Percentiles rank a stretch among this genome's conserved stretches.
Conservation (phyloP, 2,329 filamentous ascomycete species). For the Alternaria rosae region DNA sequence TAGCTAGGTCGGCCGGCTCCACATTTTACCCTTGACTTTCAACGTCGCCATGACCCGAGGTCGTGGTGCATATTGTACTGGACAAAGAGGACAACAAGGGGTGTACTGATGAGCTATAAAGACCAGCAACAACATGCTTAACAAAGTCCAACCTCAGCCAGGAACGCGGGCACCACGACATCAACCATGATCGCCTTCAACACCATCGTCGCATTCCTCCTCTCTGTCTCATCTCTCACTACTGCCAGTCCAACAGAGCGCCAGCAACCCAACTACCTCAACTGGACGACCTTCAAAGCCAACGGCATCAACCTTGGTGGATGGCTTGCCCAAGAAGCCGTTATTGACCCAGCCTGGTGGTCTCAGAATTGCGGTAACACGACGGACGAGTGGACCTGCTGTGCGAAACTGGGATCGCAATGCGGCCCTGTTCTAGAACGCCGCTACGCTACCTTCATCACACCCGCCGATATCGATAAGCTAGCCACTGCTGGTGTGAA, state of each 20-base stretch:
- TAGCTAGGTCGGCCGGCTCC: background rate
- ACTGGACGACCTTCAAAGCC: slow-evolving; percentile 28
- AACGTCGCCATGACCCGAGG: background rate
- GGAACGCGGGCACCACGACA: background rate
- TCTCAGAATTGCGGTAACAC: slow-evolving; percentile 24
- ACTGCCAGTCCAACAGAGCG: background rate
- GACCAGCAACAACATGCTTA: background rate
- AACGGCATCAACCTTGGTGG: slow-evolving; percentile 40
- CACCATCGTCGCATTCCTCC: background rate
- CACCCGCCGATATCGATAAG: slow-evolving; percentile 42
- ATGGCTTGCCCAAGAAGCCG: slow-evolving; percentile 45
- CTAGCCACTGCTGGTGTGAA: slow-evolving; percentile 43
- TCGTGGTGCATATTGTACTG: background rate
- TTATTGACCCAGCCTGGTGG: slow-evolving; percentile 40
- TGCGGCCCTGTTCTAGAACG: slow-evolving; percentile 41
- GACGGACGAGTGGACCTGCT: slow-evolving; percentile 49
- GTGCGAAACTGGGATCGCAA: slow-evolving; percentile 35
- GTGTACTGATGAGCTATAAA: background rate
- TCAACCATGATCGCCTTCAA: background rate
- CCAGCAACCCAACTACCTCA: background rate
- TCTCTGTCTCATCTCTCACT: background rate
- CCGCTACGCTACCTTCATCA: slow-evolving; percentile 43
- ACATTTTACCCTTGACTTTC: background rate
- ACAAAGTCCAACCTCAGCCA: background rate
- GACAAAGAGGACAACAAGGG: background rate